A percentile compares a stretch with the other conserved stretches of the same genome.
These are phyloP conservation scores for Pseudomassariella vexata DNA, from an alignment of 2,329 filamentous ascomycete genomes.

Conservation along the genomic window DNA sequence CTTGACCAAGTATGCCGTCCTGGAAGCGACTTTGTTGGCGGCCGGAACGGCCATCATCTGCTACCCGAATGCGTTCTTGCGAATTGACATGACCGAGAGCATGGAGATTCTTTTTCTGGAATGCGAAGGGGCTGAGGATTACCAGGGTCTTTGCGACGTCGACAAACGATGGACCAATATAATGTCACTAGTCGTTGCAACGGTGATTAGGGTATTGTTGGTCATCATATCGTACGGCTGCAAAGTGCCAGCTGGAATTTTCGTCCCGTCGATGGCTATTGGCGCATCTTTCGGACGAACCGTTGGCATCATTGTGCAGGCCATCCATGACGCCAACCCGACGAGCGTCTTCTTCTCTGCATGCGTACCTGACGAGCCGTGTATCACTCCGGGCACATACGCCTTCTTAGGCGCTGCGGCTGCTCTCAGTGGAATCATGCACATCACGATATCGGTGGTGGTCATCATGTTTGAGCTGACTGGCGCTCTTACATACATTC, in stretches of 20 bases:
- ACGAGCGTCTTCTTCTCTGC: constrained; percentile 78
- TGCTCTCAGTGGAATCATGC: constrained; percentile 93
- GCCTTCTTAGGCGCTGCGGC: constrained; percentile 91
- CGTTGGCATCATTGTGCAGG: constrained; percentile 90
- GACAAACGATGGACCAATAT: constrained; percentile 74
- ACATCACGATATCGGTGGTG: constrained; percentile 91
- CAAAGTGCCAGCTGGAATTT: constrained; percentile 96
- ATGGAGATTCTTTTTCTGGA: constrained; percentile 98
- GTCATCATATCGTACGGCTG: constrained; percentile 96
- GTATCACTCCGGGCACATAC: constrained; percentile 96
- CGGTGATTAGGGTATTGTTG: constrained; percentile 71
- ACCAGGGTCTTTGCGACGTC: constrained; percentile 80
- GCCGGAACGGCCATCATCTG: constrained; percentile 84
- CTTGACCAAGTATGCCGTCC: constrained; percentile 73
- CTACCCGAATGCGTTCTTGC: constrained; percentile 90
- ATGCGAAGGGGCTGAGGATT: constrained; percentile 83
- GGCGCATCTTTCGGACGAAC: constrained; percentile 91
- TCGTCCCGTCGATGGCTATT: constrained; percentile 96
- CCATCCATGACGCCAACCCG: constrained; percentile 79
- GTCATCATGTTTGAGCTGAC: constrained; percentile 99
- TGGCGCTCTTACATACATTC: constrained; percentile 91
- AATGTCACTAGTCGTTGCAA: constrained; percentile 71
- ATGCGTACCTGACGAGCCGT: constrained; percentile 86
- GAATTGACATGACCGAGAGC: constrained; percentile 98
- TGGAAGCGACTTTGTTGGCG: constrained; percentile 81